These are phyloP conservation scores for Urochloa ruziziensis DNA, from an alignment of 176 grass and related monocot genomes.

Conservation along the genomic window DNA sequence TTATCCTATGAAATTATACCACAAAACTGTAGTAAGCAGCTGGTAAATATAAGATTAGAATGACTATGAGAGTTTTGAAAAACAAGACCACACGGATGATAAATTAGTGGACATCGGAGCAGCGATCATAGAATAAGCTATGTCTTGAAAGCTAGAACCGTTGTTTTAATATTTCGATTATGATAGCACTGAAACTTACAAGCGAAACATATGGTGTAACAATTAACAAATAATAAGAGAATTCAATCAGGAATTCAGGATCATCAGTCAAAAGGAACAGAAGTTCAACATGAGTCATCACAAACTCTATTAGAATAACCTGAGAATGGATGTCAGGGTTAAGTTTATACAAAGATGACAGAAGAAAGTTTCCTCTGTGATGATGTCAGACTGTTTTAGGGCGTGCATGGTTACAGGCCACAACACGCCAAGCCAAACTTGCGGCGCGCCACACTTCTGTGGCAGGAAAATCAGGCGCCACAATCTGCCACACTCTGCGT, in stretches of 20 bases:
- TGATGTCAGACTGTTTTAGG: too few species aligned
- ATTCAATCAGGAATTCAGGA: background rate
- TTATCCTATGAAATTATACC: constrained; percentile 6
- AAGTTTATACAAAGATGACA: background rate
- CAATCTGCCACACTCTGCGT: too few species aligned
- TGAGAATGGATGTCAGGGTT: background rate
- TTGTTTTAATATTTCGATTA: too few species aligned
- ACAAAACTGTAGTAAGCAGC: background rate
- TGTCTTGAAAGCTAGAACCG: too few species aligned
- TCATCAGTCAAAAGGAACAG: background rate
- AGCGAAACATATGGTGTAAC: background rate
- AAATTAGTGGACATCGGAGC: too few species aligned
- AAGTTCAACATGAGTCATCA: background rate
- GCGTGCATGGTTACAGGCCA: too few species aligned
- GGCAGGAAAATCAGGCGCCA: too few species aligned
- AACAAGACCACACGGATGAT: background rate
- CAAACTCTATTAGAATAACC: background rate
- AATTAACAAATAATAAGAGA: background rate
- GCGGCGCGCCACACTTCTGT: too few species aligned
- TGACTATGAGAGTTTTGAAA: background rate
- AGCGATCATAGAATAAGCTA: too few species aligned
- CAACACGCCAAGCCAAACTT: too few species aligned
- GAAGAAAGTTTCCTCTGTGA: background rate
- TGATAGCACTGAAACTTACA: background rate
- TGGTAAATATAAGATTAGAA: too few species aligned